Base-by-base conservation (phyloP, 1,284 basidiomycete species). In the Cutaneotrichosporon cutaneum region DNA sequence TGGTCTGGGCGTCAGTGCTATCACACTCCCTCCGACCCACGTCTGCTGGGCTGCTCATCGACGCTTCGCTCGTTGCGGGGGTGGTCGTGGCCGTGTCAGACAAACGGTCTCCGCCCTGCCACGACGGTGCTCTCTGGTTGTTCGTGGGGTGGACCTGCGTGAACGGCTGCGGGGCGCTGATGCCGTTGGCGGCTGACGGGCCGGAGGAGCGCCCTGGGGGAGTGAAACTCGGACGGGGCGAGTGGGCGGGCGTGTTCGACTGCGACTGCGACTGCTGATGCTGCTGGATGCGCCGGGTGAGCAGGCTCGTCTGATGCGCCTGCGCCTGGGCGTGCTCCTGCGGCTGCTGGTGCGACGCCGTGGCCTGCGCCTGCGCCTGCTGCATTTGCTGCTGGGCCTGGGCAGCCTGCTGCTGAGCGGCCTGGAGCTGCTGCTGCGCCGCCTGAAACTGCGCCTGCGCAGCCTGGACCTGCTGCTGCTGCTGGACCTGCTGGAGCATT, bases 271-370 rank as follows among this genome's bases (percentile, higher is more conserved):
- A 22, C 39, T 60, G 67, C 18, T 67, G n/a, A n/a, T n/a, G 63
- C 50, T 73, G 68, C 62, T 73, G 74, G 42, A 74, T 59, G n/a
- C 71, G 70, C 0, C 73, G 65, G 1, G 71, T 68, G 24, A 75
- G 62, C 7, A 75, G 62, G 57, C 73, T 74, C 14, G 63, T 62
- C 42, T 59, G 58, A 24, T 56, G 62, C 50, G 52, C 26, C 22
- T 55, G 56, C 26, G 36, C n/a, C 32, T 42, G 48, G 0, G 48
- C 36, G 45, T 61, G 57, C 51, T 58, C 51, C 22, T 60, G 60
- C 7, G 48, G 45, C 48, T 53, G 59, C 3, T 44, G 48, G 27
- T 56, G 56, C 18, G 50, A 27, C 10, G 33, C 53, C 54, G 63
- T 48, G 4, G 33, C 47, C 48, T 61, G 61, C 30, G 42, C 22